Conservation (phyloP, 768 basidiomycete genomes). For the Suillus tomentosus region DNA sequence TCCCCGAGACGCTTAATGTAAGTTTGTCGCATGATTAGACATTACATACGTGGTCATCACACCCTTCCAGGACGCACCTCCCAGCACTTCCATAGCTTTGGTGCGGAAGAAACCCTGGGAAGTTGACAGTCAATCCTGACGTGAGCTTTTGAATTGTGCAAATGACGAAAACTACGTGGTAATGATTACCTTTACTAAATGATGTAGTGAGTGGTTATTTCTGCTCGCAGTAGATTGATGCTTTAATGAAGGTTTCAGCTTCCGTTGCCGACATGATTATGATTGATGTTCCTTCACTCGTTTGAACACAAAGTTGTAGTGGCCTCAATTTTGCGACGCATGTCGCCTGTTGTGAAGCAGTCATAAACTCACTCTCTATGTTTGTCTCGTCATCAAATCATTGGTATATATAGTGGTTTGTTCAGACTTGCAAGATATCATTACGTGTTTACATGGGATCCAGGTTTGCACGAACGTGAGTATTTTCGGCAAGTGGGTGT, state of each 20-base stretch:
- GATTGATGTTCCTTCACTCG: neutral
- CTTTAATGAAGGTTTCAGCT: neutral
- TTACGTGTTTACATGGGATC: neutral
- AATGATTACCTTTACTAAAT: neutral
- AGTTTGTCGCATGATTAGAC: slow-evolving; percentile 24
- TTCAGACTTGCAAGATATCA: neutral
- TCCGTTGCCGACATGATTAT: slow-evolving; percentile 1
- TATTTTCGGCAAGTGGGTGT: neutral
- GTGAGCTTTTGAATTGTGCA: slow-evolving; percentile 1
- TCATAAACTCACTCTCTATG: neutral
- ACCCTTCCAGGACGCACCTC: slow-evolving; percentile 47
- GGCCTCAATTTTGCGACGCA: neutral
- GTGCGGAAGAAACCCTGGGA: slow-evolving; percentile 75
- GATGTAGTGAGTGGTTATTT: slow-evolving; percentile 4
- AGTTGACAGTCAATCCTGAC: slow-evolving; percentile 21
- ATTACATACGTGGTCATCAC: slow-evolving; percentile 3
- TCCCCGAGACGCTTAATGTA: slow-evolving; percentile 70
- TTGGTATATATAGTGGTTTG: neutral
- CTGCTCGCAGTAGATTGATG: neutral
- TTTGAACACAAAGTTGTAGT: neutral
- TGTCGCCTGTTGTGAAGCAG: neutral
- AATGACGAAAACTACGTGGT: neutral
- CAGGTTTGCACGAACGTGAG: slow-evolving; percentile 6
- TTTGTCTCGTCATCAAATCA: neutral
- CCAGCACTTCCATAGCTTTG: slow-evolving; percentile 55